phyloP scores from a whole-genome alignment of 2,329 filamentous ascomycete genomes.

The Sporothrix luriei region DNA sequence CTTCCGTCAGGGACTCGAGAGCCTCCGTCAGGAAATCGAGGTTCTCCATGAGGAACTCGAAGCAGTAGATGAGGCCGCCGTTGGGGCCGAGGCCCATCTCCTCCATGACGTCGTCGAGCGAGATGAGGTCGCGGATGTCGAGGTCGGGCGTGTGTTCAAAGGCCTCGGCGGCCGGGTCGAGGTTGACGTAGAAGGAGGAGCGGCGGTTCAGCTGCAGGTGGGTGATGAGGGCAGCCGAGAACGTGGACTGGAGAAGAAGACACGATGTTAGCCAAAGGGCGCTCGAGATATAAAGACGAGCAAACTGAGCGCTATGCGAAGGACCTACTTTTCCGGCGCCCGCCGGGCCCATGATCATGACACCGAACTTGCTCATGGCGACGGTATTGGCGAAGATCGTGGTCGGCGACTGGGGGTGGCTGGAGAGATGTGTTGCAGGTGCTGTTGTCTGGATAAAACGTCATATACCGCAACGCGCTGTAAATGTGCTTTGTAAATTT shows the following conservation, averaged over 20 bases:
- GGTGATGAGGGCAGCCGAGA: constrained; percentile 90
- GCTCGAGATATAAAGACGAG: background rate
- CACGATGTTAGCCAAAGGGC: constrained; percentile 5
- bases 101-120: constrained; percentile 94
- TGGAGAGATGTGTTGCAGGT: background rate
- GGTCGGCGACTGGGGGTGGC: too few species aligned
- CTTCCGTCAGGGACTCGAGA: constrained; percentile 83
- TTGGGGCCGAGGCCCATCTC: constrained; percentile 89
- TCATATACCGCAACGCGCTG: constrained; percentile 18
- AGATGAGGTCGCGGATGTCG: constrained; percentile 94
- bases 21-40: constrained; percentile 87
- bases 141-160: constrained; percentile 91
- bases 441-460: background rate
- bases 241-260: constrained; percentile 68
- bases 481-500: constrained; percentile 14
- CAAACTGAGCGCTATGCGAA: background rate
- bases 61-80: constrained; percentile 92
- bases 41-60: constrained; percentile 93
- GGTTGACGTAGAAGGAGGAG: constrained; percentile 97
- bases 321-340: constrained; percentile 80
- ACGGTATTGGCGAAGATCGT: background rate
- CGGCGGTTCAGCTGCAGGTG: constrained; percentile 87
- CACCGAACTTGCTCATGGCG: constrained; percentile 89
- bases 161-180: constrained; percentile 91
- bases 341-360: constrained; percentile 93